Conservation (phyloP, 2,329 filamentous ascomycete genomes). For the Colletotrichum cordylinicola region DNA sequence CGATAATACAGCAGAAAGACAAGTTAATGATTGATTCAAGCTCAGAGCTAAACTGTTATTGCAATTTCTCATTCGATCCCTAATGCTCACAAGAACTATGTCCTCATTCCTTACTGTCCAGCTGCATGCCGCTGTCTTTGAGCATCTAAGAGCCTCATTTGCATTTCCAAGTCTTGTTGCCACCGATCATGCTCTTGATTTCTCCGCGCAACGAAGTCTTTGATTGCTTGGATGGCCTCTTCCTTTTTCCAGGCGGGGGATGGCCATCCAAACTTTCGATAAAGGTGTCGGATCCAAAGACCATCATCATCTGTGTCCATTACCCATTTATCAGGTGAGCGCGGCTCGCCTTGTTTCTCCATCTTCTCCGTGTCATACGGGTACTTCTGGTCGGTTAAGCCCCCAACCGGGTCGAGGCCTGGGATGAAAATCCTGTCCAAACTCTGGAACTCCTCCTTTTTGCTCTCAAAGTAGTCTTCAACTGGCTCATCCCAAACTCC, state of each 20-base stretch:
- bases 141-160: not conserved
- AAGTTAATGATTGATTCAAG: not conserved
- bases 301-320: not conserved
- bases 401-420: not conserved
- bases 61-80: not conserved
- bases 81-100: not conserved
- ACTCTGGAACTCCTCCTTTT: not conserved
- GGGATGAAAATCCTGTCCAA: not conserved
- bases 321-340: not conserved
- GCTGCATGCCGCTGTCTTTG: not conserved
- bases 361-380: not conserved
- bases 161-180: not conserved
- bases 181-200: not conserved
- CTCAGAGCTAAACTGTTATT: fast-evolving
- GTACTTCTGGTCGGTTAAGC: not conserved
- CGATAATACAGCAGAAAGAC: not conserved
- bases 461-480: not conserved
- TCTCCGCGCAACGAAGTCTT: not conserved
- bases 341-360: not conserved
- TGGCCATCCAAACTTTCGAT: not conserved
- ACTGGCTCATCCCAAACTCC: not conserved
- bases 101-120: not conserved
- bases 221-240: not conserved
- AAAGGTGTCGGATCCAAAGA: not conserved
- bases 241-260: not conserved